Evolutionary conservation across 495 filamentous ascomycete species (phyloP), one percentile per base, ranked within the genome.

Genomic region (Aspergillus leporis): DNA sequence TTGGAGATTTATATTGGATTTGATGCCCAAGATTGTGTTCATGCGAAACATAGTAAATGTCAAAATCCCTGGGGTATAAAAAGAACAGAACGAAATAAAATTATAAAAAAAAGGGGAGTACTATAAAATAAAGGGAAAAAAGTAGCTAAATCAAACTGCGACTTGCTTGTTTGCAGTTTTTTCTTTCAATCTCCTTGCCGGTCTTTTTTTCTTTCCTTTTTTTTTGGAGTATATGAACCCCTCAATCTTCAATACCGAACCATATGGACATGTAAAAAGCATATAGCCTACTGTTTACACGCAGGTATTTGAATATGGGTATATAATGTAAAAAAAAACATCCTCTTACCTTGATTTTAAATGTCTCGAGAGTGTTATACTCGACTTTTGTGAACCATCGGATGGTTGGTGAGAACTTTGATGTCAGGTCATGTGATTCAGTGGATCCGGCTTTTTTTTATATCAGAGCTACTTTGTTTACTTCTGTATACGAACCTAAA

Each of bases 341-440:
- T 48, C 4, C 9, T 22, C 36, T 31, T 56, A 45, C 30, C 54
- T 43, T 30, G 43, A 31, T 23, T 13, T 22, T 23, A 23, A 23
- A 7, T 16, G n/a, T 6, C 38, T 23, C 12, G 43, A 47, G 43
- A n/a, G 19, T 47, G 41, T 19, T 45, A n/a, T 19, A 18, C 16
- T 45, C 21, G 18, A 23, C 25, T 47, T 23, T 47, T 47, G 18
- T 47, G 43, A 23, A 22, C 13, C 21, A 47, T 47, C 21, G 54
- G 28, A 23, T 56, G 53, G 43, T 18, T 21, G 43, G 19, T 36
- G 51, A 53, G 51, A 53, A 56, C 43, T 56, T 56, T 56, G 54
- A 34, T 23, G 43, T 30, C 10, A 30, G 43, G 54, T 56, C 54
- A 56, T 43, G 54, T 56, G 54, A 56, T 31, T 12, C 16, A 8